Evolutionary conservation across 2,329 filamentous ascomycete genomes (phyloP), one percentile per base, ranked within the genome.

Genomic region (Penicillium sp.): DNA sequence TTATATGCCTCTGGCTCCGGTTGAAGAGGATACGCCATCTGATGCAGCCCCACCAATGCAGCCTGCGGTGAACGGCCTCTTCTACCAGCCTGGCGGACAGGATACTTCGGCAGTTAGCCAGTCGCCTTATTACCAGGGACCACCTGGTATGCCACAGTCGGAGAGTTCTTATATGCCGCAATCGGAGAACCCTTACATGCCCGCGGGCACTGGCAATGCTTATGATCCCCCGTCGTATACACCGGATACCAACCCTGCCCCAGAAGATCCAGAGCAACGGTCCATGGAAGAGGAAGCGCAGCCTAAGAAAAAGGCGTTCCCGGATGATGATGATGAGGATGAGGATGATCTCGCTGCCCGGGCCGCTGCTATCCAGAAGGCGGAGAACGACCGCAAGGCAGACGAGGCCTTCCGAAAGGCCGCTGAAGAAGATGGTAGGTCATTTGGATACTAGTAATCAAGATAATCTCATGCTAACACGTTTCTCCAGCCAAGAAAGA

Each of bases 401-500:
- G 85, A 89, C 47, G 90, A 94, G 59, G 83, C 89, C 65, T 88
- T 96, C 74, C 81, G 83, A 45, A 89, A 85, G 66, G 88, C 87
- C 22, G 91, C 89, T 0, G 89, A 82, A 71, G 78, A 76, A 49
- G 80, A 84, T 67, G 80, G 75, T 77, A 72, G 63, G 71, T 47
- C 38, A 35, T 23, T 27, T 22, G 4, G 23, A 37, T 34, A 1
- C 23, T 32, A 14, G 26, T 13, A 4, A 46, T 42, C 14, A 14
- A 10, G 10, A 23, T 16, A 29, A 29, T 6, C 42, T 47, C 26
- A 40, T 70, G 80, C 80, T 83, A 68, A 77, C n/a, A 13, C 40
- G 8, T n/a, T 10, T 27, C 13, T 55, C 23, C 49, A 71, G 69
- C 68, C 46, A 68, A 74, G 51, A 64, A 57, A 55, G 59, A 61